A percentile compares a stretch with the other conserved stretches of the same genome.
Evolutionary conservation across 768 basidiomycete genomes (phyloP).

Genomic region (Boletus eberwhitei): DNA sequence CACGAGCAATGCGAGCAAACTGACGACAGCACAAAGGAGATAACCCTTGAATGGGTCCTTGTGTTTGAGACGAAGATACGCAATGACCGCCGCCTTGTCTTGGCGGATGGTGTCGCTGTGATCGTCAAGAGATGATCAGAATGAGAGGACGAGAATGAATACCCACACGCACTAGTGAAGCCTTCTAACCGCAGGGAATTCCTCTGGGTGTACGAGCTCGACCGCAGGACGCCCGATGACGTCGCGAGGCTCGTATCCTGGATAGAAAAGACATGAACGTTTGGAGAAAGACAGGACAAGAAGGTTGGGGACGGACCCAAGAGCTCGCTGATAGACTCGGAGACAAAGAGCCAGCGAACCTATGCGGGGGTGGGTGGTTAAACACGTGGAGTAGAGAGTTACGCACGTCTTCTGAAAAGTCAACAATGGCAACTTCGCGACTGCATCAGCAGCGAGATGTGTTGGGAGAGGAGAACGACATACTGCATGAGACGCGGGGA

Average conservation of each 20-base stretch:
- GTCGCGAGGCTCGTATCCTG: constrained; percentile 74
- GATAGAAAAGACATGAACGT: not conserved
- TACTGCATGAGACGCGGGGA: constrained; percentile 79
- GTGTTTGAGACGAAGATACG: constrained; percentile 75
- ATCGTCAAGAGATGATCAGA: not conserved
- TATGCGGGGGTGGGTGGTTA: constrained; percentile 23
- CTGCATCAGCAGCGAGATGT: constrained; percentile 5
- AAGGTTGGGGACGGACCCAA: constrained; percentile 45
- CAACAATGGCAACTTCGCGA: constrained; percentile 67
- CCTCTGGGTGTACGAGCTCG: constrained; percentile 79
- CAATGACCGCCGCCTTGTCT: constrained; percentile 78
- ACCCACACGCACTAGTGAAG: constrained; percentile 58
- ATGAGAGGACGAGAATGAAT: not conserved
- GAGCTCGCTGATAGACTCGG: constrained; percentile 63
- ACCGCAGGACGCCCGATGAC: constrained; percentile 66
- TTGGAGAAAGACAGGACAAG: not conserved
- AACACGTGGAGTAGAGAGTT: not conserved
- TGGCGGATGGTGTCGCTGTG: constrained; percentile 68
- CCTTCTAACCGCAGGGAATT: constrained; percentile 60
- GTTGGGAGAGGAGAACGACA: constrained; percentile 29
- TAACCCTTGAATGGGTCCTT: constrained; percentile 77
- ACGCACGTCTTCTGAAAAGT: constrained; percentile 70
- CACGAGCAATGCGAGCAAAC: constrained; percentile 25
- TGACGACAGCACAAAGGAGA: constrained; percentile 68
- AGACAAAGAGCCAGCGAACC: constrained; percentile 66